A percentile compares a stretch with the other conserved stretches of the same genome.
phyloP scores from a whole-genome alignment of 345 rosid genomes.

The Rhodamnia argentea region DNA sequence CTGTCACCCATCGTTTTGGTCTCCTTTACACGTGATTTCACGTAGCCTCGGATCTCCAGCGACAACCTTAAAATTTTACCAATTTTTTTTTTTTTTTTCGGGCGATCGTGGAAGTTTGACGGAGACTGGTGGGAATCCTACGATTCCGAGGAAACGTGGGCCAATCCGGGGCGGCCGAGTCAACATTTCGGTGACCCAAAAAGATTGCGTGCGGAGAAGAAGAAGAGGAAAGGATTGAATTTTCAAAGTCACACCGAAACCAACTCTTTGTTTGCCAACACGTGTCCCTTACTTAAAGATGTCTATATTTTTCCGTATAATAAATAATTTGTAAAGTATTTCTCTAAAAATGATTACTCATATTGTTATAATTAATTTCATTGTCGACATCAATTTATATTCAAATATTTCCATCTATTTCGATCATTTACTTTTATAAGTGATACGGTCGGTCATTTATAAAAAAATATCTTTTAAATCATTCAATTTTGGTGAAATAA shows the following conservation, averaged over 20 bases:
- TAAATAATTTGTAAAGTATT: too few relatives aligned
- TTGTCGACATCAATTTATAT: too few relatives aligned
- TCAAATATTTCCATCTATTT: too few relatives aligned
- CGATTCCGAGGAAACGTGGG: not conserved
- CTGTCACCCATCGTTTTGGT: not conserved
- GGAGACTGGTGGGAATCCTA: not conserved
- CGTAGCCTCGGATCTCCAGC: not conserved
- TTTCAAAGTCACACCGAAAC: not conserved
- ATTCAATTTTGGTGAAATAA: too few relatives aligned
- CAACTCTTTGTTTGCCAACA: not conserved
- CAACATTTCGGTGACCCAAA: not conserved
- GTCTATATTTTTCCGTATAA: too few relatives aligned
- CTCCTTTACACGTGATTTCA: not conserved
- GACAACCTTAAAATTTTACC: not conserved
- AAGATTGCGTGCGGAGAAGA: not conserved
- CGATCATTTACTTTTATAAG: too few relatives aligned
- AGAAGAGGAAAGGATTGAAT: not conserved
- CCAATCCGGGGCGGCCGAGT: not conserved
- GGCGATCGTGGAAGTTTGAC: not conserved
- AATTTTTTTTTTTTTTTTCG: not conserved
- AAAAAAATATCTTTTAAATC: too few relatives aligned
- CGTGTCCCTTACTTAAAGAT: not conserved
- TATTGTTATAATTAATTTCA: too few relatives aligned
- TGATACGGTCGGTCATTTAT: too few relatives aligned
- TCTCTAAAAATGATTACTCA: too few relatives aligned